Conservation (phyloP, 257 asterid species). For the Solanum sejunctum region DNA sequence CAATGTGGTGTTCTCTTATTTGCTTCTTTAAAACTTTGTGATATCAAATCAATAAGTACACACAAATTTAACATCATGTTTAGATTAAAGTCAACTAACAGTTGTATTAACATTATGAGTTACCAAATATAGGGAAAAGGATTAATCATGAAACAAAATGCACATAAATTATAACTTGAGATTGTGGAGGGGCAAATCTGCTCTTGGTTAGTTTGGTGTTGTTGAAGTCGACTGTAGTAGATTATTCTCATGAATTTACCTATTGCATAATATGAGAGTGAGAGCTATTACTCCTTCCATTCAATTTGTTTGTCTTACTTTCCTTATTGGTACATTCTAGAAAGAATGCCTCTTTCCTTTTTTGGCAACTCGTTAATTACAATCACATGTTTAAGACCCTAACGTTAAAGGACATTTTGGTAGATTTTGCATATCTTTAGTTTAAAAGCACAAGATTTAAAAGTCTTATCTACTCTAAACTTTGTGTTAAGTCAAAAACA, state of each 20-base stretch:
- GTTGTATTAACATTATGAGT: background rate
- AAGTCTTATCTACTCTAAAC: background rate
- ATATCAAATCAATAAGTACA: background rate
- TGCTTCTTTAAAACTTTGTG: background rate
- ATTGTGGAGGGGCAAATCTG: background rate
- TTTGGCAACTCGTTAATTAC: background rate
- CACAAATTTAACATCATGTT: background rate
- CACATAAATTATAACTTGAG: background rate
- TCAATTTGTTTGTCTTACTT: background rate
- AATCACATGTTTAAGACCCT: background rate
- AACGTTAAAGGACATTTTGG: background rate
- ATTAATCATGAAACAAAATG: background rate
- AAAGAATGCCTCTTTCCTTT: background rate
- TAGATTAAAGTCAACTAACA: background rate
- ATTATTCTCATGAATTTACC: background rate
- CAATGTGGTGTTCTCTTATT: background rate
- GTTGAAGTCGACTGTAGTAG: background rate
- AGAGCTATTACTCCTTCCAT: background rate
- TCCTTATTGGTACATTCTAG: background rate
- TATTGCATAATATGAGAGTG: background rate
- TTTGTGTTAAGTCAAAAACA: background rate
- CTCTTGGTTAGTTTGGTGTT: background rate
- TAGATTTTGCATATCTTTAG: background rate
- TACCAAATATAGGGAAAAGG: background rate
- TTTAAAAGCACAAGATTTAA: background rate